Conservation (phyloP, 345 rosid genomes). For the Eucalyptus rudis region DNA sequence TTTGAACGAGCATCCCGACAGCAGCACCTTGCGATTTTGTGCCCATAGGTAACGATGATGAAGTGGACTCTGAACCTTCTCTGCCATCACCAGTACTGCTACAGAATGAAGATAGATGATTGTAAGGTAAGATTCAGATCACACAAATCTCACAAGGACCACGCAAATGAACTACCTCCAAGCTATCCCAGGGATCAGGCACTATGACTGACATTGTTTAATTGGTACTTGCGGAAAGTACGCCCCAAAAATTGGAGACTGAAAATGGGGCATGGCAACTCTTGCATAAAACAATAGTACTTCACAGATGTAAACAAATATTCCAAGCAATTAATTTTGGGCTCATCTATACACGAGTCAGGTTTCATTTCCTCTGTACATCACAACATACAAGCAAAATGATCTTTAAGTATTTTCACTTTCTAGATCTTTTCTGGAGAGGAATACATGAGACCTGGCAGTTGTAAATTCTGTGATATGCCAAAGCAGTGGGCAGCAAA, state of each 20-base stretch:
- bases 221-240: not conserved
- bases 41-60: constrained; percentile 28
- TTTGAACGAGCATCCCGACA: constrained; percentile 74
- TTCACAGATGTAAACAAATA: not conserved
- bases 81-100: constrained; percentile 36
- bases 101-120: not conserved
- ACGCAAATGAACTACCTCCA: not conserved
- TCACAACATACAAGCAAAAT: not conserved
- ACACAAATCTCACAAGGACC: not conserved
- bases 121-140: not conserved
- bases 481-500: not conserved
- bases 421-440: not conserved
- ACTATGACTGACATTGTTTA: not conserved
- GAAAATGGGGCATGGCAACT: not conserved
- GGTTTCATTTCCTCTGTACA: not conserved
- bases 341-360: not conserved
- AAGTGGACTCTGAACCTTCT: constrained; percentile 25
- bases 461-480: not conserved
- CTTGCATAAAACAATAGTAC: not conserved
- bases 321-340: not conserved
- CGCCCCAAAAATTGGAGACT: not conserved
- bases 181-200: not conserved
- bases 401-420: not conserved
- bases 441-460: not conserved
- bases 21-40: constrained; percentile 79